Evolutionary conservation across 2,329 filamentous ascomycete genomes (phyloP).

Genomic region (Malbranchea zuffiana): DNA sequence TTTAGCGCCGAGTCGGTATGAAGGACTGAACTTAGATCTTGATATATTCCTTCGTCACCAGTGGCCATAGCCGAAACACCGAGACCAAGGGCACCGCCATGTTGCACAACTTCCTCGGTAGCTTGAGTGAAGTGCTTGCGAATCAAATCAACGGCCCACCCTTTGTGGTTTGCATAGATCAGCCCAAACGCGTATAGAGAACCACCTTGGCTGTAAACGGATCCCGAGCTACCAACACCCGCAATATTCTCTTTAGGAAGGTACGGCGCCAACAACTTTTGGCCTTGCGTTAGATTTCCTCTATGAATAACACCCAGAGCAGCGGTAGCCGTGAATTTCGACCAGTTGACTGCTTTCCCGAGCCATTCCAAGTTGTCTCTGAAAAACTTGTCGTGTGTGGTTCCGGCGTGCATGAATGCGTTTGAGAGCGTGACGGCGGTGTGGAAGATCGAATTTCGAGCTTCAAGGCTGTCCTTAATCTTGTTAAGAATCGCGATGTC

Average conservation of each 20-base stretch:
- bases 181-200: constrained; percentile 90
- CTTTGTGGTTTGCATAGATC: constrained; percentile 95
- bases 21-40: constrained; percentile 77
- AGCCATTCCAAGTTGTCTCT: constrained; percentile 96
- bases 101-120: constrained; percentile 73
- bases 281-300: constrained; percentile 84
- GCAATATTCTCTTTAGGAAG: constrained; percentile 57
- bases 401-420: constrained; percentile 98
- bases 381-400: constrained; percentile 97
- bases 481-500: constrained; percentile 91
- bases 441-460: constrained; percentile 96
- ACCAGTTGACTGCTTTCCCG: constrained; percentile 98
- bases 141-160: constrained; percentile 54
- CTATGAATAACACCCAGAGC: constrained; percentile 93
- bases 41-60: constrained; percentile 79
- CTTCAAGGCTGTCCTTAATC: constrained; percentile 87
- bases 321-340: constrained; percentile 95
- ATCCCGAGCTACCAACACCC: constrained; percentile 63
- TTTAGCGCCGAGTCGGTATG: constrained; percentile 94
- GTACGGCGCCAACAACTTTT: constrained; percentile 89
- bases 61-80: constrained; percentile 98
- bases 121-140: constrained; percentile 41
- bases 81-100: constrained; percentile 86
- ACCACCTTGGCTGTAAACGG: constrained; percentile 90
- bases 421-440: constrained; percentile 95